phyloP scores from a whole-genome alignment of 768 basidiomycete genomes.

The Amanita polypyramis region DNA sequence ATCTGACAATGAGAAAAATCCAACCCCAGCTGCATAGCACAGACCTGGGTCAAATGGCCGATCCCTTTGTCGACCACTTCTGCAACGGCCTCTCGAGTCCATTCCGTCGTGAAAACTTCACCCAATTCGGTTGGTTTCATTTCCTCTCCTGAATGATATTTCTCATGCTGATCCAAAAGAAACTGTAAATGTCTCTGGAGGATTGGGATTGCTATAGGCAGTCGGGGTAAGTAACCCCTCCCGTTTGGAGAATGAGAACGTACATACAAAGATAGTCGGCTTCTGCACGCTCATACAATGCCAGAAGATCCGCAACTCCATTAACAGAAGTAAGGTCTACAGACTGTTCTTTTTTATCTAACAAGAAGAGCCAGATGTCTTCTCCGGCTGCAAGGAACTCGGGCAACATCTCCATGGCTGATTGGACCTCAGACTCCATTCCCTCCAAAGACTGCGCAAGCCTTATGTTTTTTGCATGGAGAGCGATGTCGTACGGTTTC shows the following conservation, averaged over 20 bases:
- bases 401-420: slow-evolving; percentile 58
- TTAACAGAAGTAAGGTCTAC: slow-evolving; percentile 41
- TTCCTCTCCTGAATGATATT: slow-evolving; percentile 27
- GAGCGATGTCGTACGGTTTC: slow-evolving; percentile 47
- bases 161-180: slow-evolving; percentile 31
- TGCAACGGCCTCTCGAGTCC: slow-evolving; percentile 48
- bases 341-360: slow-evolving; percentile 40
- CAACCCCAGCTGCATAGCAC: slow-evolving; percentile 2
- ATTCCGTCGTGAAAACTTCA: slow-evolving; percentile 48
- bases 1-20: background rate
- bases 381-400: slow-evolving; percentile 54
- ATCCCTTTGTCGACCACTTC: slow-evolving; percentile 46
- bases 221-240: background rate
- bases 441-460: slow-evolving; percentile 45
- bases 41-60: slow-evolving; percentile 55
- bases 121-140: slow-evolving; percentile 39
- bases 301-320: slow-evolving; percentile 45
- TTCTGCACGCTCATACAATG: slow-evolving; percentile 57
- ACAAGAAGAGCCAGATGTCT: slow-evolving; percentile 65
- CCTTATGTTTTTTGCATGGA: slow-evolving; percentile 60
- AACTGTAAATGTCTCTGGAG: slow-evolving; percentile 62
- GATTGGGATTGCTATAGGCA: slow-evolving; percentile 56
- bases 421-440: slow-evolving; percentile 46
- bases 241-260: background rate
- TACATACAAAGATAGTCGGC: slow-evolving; percentile 72